Evolutionary conservation across 805 yeast species (phyloP), one percentile per base, ranked within the genome.

Genomic region (Candida chilensis): DNA sequence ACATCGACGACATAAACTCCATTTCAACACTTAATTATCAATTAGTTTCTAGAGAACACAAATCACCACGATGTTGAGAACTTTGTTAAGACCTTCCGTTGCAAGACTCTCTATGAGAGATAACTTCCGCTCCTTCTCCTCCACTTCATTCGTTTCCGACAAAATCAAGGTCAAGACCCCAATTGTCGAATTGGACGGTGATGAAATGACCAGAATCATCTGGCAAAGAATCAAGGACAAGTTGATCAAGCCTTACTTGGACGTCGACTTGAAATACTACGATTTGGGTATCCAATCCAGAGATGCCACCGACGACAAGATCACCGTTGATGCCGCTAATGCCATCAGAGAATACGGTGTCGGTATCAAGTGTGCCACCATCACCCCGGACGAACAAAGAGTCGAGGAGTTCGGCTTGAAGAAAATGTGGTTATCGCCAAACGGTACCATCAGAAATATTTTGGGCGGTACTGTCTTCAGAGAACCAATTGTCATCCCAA

Each of bases 371-470:
- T 82, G 90, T 67, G 90, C 92, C 29, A 82, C 90, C 12, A 82
- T 82, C 44, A 82, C 90, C 2, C 92, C 90, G 3, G 90, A 82
- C 52, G 90, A 82, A 52, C 75, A 71, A 16, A 67, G 92, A 53
- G 90, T 82, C 27, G 62, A 75, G 47, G 92, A 82, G 55, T 82
- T 80, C 42, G 58, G 62, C 28, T 64, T 82, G 52, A 77, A 77
- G 48, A 72, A 82, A 48, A 82, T 82, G 92, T 82, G 90, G 88
- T 66, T 75, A 31, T 81, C 90, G 14, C 92, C 92, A 40, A 82
- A 82, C 49, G 92, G 92, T 41, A 81, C 92, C 18, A 78, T 82
- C 44, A 70, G 92, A 62, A 82, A 82, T 54, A 79, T 81, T 32
- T 55, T 82, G 38, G 84, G 83, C 20, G 92, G 92, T 43, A 82